Conservation (phyloP, 768 basidiomycete genomes). For the Boletus vermiculosoides region DNA sequence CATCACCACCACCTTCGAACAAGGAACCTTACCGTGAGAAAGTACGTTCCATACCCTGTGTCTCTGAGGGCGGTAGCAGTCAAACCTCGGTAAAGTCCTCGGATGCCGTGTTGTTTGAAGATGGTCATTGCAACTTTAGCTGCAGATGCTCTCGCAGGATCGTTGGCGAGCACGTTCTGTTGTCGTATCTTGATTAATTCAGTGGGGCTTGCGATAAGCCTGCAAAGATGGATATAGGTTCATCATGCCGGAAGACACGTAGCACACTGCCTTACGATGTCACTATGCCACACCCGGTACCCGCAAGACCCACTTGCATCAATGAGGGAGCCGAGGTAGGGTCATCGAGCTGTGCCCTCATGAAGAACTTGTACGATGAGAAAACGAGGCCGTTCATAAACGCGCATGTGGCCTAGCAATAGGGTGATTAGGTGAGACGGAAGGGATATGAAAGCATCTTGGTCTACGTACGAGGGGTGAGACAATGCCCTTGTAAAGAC, state of each 20-base stretch:
- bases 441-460: neutral
- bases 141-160: conserved; percentile 42
- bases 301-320: conserved; percentile 72
- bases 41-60: conserved; percentile 84
- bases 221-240: conserved; percentile 25
- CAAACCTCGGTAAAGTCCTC: conserved; percentile 76
- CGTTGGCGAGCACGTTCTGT: conserved; percentile 48
- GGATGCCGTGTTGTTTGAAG: conserved; percentile 51
- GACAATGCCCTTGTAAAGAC: conserved; percentile 73
- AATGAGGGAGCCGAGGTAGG: conserved; percentile 56
- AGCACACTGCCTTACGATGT: conserved; percentile 57
- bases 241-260: neutral
- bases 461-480: conserved; percentile 68
- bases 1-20: neutral
- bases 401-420: conserved; percentile 58
- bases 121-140: conserved; percentile 56
- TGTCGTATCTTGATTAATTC: conserved; percentile 89
- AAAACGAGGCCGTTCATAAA: conserved; percentile 87
- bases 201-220: conserved; percentile 76
- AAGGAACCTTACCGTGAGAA: conserved; percentile 57
- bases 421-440: neutral
- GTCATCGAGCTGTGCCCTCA: conserved; percentile 59
- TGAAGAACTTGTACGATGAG: conserved; percentile 76
- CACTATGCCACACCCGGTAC: conserved; percentile 74
- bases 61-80: conserved; percentile 74